Evolutionary conservation across 345 rosid genomes (phyloP).

Genomic region (Boechera retrofracta): DNA sequence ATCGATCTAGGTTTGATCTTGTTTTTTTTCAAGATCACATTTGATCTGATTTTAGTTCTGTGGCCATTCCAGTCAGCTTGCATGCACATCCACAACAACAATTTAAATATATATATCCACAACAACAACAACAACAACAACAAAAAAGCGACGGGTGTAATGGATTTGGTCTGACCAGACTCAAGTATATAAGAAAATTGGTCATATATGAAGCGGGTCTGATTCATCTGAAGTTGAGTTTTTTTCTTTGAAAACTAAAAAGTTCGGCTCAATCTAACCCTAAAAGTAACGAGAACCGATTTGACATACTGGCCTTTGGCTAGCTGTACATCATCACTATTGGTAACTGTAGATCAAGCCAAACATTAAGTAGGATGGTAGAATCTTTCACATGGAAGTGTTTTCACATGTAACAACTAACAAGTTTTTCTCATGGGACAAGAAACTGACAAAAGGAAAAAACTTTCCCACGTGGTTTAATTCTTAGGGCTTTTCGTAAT

Average conservation of each 20-base stretch:
- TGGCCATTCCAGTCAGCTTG: not conserved
- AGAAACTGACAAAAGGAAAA: constrained; percentile 38
- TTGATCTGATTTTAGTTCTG: constrained; percentile 5
- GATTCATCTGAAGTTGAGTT: not conserved
- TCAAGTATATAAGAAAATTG: not conserved
- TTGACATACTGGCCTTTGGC: not conserved
- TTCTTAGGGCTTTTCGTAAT: constrained; percentile 45
- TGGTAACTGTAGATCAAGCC: constrained; percentile 33
- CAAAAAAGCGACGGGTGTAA: not conserved
- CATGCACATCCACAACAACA: not conserved
- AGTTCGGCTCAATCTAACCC: not conserved
- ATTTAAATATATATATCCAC: too few relatives aligned
- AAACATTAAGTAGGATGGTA: constrained; percentile 22
- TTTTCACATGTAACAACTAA: constrained; percentile 41
- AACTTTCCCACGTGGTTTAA: constrained; percentile 56
- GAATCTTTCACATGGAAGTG: constrained; percentile 30
- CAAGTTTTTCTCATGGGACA: constrained; percentile 38
- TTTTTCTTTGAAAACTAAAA: not conserved
- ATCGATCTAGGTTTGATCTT: constrained; percentile 9
- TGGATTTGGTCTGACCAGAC: not conserved
- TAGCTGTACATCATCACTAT: constrained; percentile 16
- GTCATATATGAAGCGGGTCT: not conserved
- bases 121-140: not conserved
- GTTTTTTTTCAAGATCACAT: not conserved
- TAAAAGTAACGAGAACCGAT: constrained; percentile 19